phyloP scores from a whole-genome alignment of 78 protist genomes.

The Dictyostelium capitatum region DNA sequence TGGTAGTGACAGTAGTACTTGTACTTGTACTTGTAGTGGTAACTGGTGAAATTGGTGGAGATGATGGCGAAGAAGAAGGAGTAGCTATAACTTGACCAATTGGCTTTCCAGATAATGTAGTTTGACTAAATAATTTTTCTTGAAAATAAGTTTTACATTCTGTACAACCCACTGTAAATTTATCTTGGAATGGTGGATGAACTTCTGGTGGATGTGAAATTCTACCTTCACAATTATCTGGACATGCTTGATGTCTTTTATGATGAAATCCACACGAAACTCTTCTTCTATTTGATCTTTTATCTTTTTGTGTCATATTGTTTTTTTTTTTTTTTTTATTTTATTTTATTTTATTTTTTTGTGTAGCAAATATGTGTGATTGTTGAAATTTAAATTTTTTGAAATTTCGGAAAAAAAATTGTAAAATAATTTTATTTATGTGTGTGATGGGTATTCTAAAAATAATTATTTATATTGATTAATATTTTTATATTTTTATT shows the following conservation, averaged over 20 bases:
- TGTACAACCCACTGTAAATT: slow-evolving; percentile 70
- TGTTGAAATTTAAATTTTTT: background rate
- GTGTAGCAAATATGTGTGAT: no score
- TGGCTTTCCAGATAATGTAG: slow-evolving; percentile 20
- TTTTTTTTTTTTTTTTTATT: background rate
- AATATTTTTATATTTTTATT: no score
- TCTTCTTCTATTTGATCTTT: slow-evolving; percentile 70
- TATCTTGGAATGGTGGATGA: slow-evolving; percentile 74
- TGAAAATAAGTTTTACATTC: slow-evolving; percentile 61
- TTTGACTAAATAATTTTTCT: slow-evolving; percentile 18
- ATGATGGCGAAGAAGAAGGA: no score
- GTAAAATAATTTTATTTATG: background rate
- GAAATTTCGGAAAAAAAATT: slow-evolving; percentile 3
- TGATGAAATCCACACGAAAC: slow-evolving; percentile 82
- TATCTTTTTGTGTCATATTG: slow-evolving; percentile 32
- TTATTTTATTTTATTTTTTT: background rate
- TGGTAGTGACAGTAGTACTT: background rate
- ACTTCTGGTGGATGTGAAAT: slow-evolving; percentile 69
- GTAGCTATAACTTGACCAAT: background rate
- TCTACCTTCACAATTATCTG: slow-evolving; percentile 80
- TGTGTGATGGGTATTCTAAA: background rate
- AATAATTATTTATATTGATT: no score
- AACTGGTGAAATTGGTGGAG: background rate
- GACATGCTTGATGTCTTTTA: slow-evolving; percentile 81
- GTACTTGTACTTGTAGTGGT: background rate